Base-by-base conservation (phyloP, 352 stramenopile genomes). In the Aphanomyces invadans region DNA sequence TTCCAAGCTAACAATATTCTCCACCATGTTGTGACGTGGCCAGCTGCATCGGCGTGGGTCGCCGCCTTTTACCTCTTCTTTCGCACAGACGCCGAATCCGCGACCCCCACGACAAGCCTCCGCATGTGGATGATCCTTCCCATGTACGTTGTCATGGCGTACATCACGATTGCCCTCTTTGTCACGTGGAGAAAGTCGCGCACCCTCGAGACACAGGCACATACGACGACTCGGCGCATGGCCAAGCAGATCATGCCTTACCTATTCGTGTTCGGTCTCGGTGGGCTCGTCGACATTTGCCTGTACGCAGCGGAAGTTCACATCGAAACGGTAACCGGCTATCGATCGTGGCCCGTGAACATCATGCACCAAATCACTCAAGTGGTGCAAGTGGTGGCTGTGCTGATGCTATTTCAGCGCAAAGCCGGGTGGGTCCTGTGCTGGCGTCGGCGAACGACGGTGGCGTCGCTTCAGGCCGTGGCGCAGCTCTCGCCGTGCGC, bases 1-100 rank as follows among this genome's bases (percentile, higher is more conserved):
- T 93, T 93, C 74, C 87, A 90, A 68, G 79, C 81, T 54, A 84
- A 93, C 75, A 88, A 88, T 65, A 69, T 90, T 72, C 89, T 90
- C 73, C 81, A 92, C 66, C 83, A 93, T 71, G 73, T 90, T 48
- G 81, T 78, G 51, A 83, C 85, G n/a, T 93, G 85, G 85, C 85
- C 85, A 1, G 70, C 70, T 0, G 75, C 85, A n/a, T 38, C 87
- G 21, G 53, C 86, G 26, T 93, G 83, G 72, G 88, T 83, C 53
- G 63, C 86, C 29, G 49, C 23, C 0, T 57, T 57, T 26, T 57
- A 32, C 19, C 29, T 21, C 19, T 36, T 81, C 9, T 93, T 93
- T 62, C 81, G 80, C 19, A 87, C 85, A 57, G 49, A 79, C 25
- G 65, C 73, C 55, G 60, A 71, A 26, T 46, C 77, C 56, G 39